Evolutionary conservation across 2,329 filamentous ascomycete genomes (phyloP).

Genomic region (Xylariaceae sp.): DNA sequence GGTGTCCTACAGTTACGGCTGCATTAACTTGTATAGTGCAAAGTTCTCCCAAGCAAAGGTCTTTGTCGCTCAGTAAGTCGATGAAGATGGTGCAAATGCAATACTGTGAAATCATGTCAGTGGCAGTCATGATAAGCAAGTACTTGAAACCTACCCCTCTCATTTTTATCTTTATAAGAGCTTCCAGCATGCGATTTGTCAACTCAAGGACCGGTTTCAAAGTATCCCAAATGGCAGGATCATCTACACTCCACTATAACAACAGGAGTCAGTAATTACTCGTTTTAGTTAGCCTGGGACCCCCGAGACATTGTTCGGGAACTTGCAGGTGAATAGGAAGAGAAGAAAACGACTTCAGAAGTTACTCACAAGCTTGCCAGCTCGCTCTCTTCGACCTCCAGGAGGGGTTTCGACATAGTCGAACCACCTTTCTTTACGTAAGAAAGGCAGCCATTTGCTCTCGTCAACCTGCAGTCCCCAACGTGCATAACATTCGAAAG

Average conservation of each 20-base stretch:
- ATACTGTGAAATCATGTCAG: constrained; percentile 5
- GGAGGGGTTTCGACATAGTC: constrained; percentile 5
- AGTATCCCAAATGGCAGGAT: constrained; percentile 4
- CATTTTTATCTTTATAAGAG: constrained; percentile 7
- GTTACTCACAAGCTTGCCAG: too few relatives aligned
- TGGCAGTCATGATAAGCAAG: neutral
- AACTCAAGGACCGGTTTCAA: constrained; percentile 5
- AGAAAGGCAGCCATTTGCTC: constrained; percentile 3
- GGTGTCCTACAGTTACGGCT: constrained; percentile 1
- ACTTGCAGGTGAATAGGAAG: too few relatives aligned
- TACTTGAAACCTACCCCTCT: constrained; percentile 4
- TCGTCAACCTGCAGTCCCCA: constrained; percentile 6
- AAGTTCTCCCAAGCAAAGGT: constrained; percentile 5
- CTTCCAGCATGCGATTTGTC: constrained; percentile 4
- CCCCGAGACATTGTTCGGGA: too few relatives aligned
- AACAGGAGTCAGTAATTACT: too few relatives aligned
- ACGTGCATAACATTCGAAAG: neutral
- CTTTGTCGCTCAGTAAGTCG: neutral
- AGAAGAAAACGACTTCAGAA: too few relatives aligned
- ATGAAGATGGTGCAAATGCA: neutral
- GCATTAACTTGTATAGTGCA: neutral
- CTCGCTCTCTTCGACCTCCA: neutral
- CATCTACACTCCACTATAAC: constrained; percentile 6
- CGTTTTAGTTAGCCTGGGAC: too few relatives aligned
- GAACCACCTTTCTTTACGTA: constrained; percentile 7